Conservation (phyloP, 1,284 basidiomycete species). For the Fomitopsis schrenkii region DNA sequence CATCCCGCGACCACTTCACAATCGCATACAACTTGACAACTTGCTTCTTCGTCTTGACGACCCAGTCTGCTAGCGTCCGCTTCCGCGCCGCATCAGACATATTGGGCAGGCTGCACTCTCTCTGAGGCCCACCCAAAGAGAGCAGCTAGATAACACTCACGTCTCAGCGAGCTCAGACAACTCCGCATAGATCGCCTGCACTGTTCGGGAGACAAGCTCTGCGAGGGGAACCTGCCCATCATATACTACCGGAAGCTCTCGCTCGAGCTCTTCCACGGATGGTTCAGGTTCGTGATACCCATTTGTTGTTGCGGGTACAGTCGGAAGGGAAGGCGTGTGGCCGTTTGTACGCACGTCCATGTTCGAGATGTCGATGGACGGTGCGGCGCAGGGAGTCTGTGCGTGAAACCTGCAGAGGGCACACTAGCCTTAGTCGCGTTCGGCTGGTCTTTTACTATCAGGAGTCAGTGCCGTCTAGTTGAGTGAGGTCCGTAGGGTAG, state of each 20-base stretch:
- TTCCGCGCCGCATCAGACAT: conserved; percentile 82
- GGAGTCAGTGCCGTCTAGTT: no score
- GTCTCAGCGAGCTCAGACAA: conserved; percentile 84
- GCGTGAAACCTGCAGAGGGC: background rate
- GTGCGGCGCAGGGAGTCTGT: background rate
- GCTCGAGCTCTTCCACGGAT: conserved; percentile 58
- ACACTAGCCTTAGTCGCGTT: background rate
- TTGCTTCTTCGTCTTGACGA: conserved; percentile 84
- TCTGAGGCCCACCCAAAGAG: background rate
- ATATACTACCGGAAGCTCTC: conserved; percentile 71
- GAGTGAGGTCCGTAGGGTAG: no score
- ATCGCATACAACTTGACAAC: conserved; percentile 87
- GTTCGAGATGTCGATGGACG: background rate
- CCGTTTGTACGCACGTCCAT: background rate
- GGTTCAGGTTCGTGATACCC: conserved; percentile 42
- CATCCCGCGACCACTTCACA: conserved; percentile 79
- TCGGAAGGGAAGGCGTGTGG: background rate
- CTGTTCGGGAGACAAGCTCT: conserved; percentile 72
- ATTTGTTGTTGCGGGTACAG: conserved; percentile 17
- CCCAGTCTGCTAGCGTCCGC: conserved; percentile 81
- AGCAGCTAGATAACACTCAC: conserved; percentile 39
- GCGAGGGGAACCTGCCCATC: conserved; percentile 75
- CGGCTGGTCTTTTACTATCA: no score
- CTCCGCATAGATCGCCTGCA: conserved; percentile 80
- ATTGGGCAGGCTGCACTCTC: conserved; percentile 63